Evolutionary conservation across 352 stramenopile genomes (phyloP).

Genomic region (Phytophthora pinifolia): DNA sequence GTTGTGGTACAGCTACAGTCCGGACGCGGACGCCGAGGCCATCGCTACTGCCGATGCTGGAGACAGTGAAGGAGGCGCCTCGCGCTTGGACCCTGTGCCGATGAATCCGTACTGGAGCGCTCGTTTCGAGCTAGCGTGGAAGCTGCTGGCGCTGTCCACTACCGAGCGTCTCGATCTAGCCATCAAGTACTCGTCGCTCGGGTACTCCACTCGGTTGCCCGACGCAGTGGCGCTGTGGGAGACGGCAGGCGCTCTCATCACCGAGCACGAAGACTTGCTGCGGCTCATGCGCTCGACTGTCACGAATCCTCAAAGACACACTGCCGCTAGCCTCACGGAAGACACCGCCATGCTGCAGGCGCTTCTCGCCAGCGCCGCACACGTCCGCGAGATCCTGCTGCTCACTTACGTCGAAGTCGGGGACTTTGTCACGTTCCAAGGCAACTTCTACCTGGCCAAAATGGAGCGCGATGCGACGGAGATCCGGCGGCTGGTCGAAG

Average conservation of each 20-base stretch:
- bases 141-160: slow-evolving; percentile 58
- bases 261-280: slow-evolving; percentile 61
- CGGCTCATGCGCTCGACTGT: slow-evolving; percentile 30
- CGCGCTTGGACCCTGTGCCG: slow-evolving; percentile 54
- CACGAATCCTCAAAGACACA: slow-evolving; percentile 2
- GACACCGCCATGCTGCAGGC: slow-evolving; percentile 55
- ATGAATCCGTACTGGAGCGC: slow-evolving; percentile 61
- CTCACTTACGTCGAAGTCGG: slow-evolving; percentile 71
- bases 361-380: slow-evolving; percentile 36
- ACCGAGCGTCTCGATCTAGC: slow-evolving; percentile 67
- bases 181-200: slow-evolving; percentile 74
- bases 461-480: slow-evolving; percentile 66
- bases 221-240: slow-evolving; percentile 74
- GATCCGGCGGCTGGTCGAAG: slow-evolving; percentile 28
- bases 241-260: slow-evolving; percentile 43
- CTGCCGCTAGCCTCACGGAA: slow-evolving; percentile 16
- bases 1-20: slow-evolving; percentile 57
- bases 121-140: slow-evolving; percentile 70
- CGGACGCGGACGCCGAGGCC: slow-evolving; percentile 35
- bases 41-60: slow-evolving; percentile 11
- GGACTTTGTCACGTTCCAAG: slow-evolving; percentile 64
- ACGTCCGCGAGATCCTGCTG: slow-evolving; percentile 53
- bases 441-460: slow-evolving; percentile 68
- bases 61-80: slow-evolving; percentile 13
- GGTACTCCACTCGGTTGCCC: slow-evolving; percentile 49